Percentiles rank a stretch among this genome's conserved stretches.
Conservation (phyloP, 768 basidiomycete genomes). For the Tremella fuciformis region DNA sequence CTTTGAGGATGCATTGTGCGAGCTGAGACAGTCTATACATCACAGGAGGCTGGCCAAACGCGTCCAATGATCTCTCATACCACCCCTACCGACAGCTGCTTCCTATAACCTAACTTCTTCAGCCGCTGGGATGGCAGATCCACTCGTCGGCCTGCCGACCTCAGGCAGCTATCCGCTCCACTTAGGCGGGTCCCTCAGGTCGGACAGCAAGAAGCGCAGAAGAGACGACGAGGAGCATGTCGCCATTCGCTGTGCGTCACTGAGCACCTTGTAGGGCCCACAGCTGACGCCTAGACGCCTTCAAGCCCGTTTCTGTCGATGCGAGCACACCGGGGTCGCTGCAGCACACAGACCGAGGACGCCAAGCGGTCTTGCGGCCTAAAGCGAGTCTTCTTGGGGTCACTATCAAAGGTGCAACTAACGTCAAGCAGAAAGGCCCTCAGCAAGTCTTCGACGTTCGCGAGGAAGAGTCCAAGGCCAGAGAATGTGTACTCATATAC, state of each 20-base stretch:
- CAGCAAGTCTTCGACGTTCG: conserved; percentile 41
- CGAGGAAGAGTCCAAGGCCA: conserved; percentile 29
- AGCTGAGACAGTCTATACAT: neutral
- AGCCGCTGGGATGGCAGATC: neutral
- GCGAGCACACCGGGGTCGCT: conserved; percentile 24
- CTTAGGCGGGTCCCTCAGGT: conserved; percentile 1
- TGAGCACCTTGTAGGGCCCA: neutral
- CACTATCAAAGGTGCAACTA: neutral
- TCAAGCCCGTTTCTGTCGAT: conserved; percentile 42
- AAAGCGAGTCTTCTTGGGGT: neutral
- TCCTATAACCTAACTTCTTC: neutral
- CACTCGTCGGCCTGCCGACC: conserved; percentile 10
- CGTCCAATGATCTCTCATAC: neutral
- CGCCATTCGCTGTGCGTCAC: neutral
- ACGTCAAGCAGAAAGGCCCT: conserved; percentile 20
- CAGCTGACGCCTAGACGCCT: conserved; percentile 24
- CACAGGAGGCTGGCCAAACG: neutral
- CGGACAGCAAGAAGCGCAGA: neutral
- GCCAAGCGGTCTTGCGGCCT: conserved; percentile 17
- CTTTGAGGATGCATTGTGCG: neutral
- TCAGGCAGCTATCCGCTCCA: conserved; percentile 4
- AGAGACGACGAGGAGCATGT: conserved; percentile 6
- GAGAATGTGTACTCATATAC: conserved; percentile 42
- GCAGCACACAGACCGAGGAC: conserved; percentile 1
- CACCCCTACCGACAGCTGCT: neutral